phyloP scores from a whole-genome alignment of 768 basidiomycete species.

The Panaeolus cyanescens region DNA sequence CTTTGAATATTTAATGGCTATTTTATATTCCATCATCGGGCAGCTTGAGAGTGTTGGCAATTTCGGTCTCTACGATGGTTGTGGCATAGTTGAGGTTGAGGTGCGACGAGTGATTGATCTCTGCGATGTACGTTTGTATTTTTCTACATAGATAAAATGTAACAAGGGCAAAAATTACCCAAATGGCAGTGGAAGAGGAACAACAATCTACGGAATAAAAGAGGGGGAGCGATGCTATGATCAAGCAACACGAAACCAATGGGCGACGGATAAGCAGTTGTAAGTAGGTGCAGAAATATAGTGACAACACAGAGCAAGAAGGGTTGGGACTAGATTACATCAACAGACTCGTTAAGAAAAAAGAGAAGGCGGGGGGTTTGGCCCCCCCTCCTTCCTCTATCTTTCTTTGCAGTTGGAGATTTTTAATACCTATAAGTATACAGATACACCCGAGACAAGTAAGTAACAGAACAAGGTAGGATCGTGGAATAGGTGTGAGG shows the following conservation, averaged over 20 bases:
- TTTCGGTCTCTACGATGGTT: too few species aligned
- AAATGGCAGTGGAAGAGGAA: neutral
- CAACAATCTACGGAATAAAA: neutral
- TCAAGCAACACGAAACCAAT: neutral
- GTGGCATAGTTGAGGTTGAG: too few species aligned
- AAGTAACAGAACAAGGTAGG: neutral
- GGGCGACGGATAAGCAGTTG: neutral
- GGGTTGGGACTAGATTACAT: slow-evolving; percentile 1
- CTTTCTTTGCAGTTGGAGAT: neutral
- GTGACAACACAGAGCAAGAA: neutral
- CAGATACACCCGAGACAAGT: slow-evolving; percentile 1
- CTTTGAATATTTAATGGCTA: too few species aligned
- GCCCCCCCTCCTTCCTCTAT: neutral
- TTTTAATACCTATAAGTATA: slow-evolving; percentile 13
- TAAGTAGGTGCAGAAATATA: neutral
- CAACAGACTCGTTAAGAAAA: neutral
- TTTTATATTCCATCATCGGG: too few species aligned
- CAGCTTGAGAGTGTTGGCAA: too few species aligned
- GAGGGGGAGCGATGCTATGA: neutral
- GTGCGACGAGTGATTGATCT: neutral
- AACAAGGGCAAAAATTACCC: neutral
- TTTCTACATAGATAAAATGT: slow-evolving; percentile 2
- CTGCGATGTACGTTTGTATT: neutral
- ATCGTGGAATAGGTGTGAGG: slow-evolving; percentile 6
- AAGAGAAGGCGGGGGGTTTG: neutral